phyloP scores from a whole-genome alignment of 306 rosid species.

The Acmispon strigosus region DNA sequence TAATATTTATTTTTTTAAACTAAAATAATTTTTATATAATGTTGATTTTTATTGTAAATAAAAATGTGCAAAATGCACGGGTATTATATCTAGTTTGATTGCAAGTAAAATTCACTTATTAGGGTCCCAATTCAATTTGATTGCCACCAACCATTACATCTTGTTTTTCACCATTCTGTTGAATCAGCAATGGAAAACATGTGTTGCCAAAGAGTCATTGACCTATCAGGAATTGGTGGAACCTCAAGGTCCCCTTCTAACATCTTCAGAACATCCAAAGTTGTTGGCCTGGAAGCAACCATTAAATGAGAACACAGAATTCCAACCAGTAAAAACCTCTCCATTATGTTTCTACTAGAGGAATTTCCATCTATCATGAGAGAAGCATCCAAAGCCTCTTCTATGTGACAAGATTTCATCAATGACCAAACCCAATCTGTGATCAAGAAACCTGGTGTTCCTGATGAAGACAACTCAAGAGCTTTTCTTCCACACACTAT shows the following conservation, averaged over 20 bases:
- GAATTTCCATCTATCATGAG: slow-evolving; percentile 51
- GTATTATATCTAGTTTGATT: too few relatives aligned
- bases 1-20: too few relatives aligned
- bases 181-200: slow-evolving; percentile 18
- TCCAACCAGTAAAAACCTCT: slow-evolving; percentile 78
- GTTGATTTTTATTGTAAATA: too few relatives aligned
- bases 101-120: too few relatives aligned
- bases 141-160: too few relatives aligned
- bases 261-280: slow-evolving; percentile 78
- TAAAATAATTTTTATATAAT: too few relatives aligned
- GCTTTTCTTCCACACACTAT: slow-evolving; percentile 93
- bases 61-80: too few relatives aligned
- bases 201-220: slow-evolving; percentile 54
- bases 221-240: slow-evolving; percentile 75
- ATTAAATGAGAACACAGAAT: slow-evolving; percentile 71
- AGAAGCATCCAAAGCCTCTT: slow-evolving; percentile 52
- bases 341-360: slow-evolving; percentile 53
- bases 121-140: too few relatives aligned
- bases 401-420: slow-evolving; percentile 55
- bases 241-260: slow-evolving; percentile 95
- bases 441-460: slow-evolving; percentile 63
- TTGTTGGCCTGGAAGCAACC: slow-evolving; percentile 77
- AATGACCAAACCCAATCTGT: slow-evolving; percentile 96
- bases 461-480: slow-evolving; percentile 63
- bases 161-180: background rate